phyloP scores from a whole-genome alignment of 257 asterid genomes.

The Fraxinus quadrangulata region DNA sequence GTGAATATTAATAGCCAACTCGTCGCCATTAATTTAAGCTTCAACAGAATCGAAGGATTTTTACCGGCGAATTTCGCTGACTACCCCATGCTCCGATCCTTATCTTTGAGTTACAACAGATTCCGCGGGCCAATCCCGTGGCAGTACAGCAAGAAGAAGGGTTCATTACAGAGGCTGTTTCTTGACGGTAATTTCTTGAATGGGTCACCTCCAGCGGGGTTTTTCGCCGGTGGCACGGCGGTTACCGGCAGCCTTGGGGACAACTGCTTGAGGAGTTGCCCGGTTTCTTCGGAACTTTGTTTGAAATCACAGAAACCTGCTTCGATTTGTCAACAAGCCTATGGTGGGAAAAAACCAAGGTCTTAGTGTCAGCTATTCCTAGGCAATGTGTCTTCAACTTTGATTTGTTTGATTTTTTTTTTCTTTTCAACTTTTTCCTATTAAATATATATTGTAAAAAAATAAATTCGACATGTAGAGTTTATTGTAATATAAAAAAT shows the following conservation, averaged over 20 bases:
- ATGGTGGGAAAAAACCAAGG: slow-evolving; percentile 71
- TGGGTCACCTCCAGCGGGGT: slow-evolving; percentile 80
- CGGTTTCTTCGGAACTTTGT: slow-evolving; percentile 78
- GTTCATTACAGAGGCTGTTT: slow-evolving; percentile 53
- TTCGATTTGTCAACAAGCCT: slow-evolving; percentile 74
- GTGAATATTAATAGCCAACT: slow-evolving; percentile 50
- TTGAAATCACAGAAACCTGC: slow-evolving; percentile 80
- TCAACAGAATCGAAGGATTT: slow-evolving; percentile 54
- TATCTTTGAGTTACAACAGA: slow-evolving; percentile 64
- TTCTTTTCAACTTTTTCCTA: not conserved
- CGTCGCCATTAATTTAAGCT: slow-evolving; percentile 76
- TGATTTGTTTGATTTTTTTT: slow-evolving; percentile 4
- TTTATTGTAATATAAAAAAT: not conserved
- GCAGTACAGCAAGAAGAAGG: slow-evolving; percentile 57
- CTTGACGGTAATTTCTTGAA: slow-evolving; percentile 81
- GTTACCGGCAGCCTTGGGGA: slow-evolving; percentile 89
- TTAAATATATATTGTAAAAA: not conserved
- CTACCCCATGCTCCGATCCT: slow-evolving; percentile 60
- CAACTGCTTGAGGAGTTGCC: slow-evolving; percentile 75
- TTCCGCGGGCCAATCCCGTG: slow-evolving; percentile 76
- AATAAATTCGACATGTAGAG: not conserved
- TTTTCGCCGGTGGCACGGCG: slow-evolving; percentile 43
- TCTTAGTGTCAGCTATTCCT: slow-evolving; percentile 25
- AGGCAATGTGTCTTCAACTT: slow-evolving; percentile 26
- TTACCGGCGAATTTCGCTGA: slow-evolving; percentile 56